Percentiles rank a stretch among this genome's conserved stretches.
These are phyloP conservation scores for Arthromyces matolae DNA, from an alignment of 768 basidiomycete genomes.

Conservation along the genomic window DNA sequence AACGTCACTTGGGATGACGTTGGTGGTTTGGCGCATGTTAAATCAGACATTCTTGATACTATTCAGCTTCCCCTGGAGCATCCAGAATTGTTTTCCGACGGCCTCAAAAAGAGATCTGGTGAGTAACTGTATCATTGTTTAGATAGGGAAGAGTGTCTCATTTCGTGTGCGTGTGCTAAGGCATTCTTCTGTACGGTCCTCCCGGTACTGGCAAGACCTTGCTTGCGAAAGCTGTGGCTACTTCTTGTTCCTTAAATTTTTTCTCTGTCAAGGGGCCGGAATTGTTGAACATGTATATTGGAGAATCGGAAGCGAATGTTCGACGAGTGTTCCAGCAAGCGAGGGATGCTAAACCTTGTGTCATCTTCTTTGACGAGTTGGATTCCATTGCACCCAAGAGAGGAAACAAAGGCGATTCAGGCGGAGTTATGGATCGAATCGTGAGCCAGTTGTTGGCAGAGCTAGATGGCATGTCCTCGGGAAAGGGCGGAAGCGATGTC, in stretches of 20 bases:
- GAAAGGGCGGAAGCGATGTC: slow-evolving; percentile 61
- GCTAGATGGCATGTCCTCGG: slow-evolving; percentile 82
- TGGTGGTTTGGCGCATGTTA: slow-evolving; percentile 84
- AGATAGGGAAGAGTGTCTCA: too few species aligned
- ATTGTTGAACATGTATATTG: slow-evolving; percentile 96
- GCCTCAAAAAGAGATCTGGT: slow-evolving; percentile 96
- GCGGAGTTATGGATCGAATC: slow-evolving; percentile 97
- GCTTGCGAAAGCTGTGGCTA: slow-evolving; percentile 94
- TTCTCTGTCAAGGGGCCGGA: slow-evolving; percentile 98
- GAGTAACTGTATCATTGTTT: too few species aligned
- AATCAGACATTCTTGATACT: slow-evolving; percentile 91
- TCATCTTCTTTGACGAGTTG: slow-evolving; percentile 95
- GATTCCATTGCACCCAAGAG: slow-evolving; percentile 94
- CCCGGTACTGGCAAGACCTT: slow-evolving; percentile 96
- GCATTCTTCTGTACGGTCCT: slow-evolving; percentile 89
- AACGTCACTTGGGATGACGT: slow-evolving; percentile 97
- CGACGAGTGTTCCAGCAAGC: slow-evolving; percentile 88
- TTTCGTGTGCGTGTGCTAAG: too few species aligned
- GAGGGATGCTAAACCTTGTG: slow-evolving; percentile 87
- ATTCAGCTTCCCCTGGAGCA: slow-evolving; percentile 89
- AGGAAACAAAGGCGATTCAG: slow-evolving; percentile 93
- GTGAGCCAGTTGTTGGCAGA: slow-evolving; percentile 93
- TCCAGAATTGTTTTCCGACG: slow-evolving; percentile 85
- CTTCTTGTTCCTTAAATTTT: slow-evolving; percentile 92
- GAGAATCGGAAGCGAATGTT: slow-evolving; percentile 97